A percentile compares a stretch with the other conserved stretches of the same genome.
phyloP scores from a whole-genome alignment of 1,139 yeast genomes.

The Suhomyces bolitotheri region DNA sequence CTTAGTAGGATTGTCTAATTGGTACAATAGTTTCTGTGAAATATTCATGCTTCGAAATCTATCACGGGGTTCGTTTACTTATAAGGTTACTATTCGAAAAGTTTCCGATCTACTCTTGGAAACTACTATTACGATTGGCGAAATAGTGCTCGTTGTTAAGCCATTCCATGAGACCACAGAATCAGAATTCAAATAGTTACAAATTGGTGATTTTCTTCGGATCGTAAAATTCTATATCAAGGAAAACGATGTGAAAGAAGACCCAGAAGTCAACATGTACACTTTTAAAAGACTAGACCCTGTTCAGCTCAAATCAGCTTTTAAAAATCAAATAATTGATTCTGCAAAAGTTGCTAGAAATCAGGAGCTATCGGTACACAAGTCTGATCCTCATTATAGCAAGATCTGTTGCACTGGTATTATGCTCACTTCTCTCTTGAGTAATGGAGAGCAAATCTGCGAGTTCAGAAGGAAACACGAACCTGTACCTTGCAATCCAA shows the following conservation, averaged over 20 bases:
- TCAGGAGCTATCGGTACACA: too few species aligned
- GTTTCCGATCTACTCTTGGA: slow-evolving; percentile 36
- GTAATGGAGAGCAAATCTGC: slow-evolving; percentile 19
- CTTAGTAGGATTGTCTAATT: slow-evolving; percentile 14
- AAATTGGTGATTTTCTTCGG: slow-evolving; percentile 38
- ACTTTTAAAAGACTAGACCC: background rate
- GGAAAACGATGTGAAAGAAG: slow-evolving; percentile 1
- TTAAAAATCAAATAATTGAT: too few species aligned
- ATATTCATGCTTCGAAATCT: slow-evolving; percentile 32
- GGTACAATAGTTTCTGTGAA: slow-evolving; percentile 29
- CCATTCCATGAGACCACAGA: slow-evolving; percentile 27
- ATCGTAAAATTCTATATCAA: slow-evolving; percentile 29
- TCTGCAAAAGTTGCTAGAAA: too few species aligned
- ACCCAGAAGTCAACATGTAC: too few species aligned
- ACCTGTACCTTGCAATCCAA: slow-evolving; percentile 1
- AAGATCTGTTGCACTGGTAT: slow-evolving; percentile 35
- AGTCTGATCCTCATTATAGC: slow-evolving; percentile 19
- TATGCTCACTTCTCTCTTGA: slow-evolving; percentile 30
- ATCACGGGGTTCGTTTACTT: slow-evolving; percentile 19
- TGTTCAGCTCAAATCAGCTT: too few species aligned
- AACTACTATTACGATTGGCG: slow-evolving; percentile 30
- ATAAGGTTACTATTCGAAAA: slow-evolving; percentile 18
- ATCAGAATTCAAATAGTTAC: slow-evolving; percentile 27
- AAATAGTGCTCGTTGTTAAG: slow-evolving; percentile 38
- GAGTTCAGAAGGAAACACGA: slow-evolving; percentile 21